These are phyloP conservation scores for Favolaschia claudopus DNA, from an alignment of 768 basidiomycete species.

Conservation along the genomic window DNA sequence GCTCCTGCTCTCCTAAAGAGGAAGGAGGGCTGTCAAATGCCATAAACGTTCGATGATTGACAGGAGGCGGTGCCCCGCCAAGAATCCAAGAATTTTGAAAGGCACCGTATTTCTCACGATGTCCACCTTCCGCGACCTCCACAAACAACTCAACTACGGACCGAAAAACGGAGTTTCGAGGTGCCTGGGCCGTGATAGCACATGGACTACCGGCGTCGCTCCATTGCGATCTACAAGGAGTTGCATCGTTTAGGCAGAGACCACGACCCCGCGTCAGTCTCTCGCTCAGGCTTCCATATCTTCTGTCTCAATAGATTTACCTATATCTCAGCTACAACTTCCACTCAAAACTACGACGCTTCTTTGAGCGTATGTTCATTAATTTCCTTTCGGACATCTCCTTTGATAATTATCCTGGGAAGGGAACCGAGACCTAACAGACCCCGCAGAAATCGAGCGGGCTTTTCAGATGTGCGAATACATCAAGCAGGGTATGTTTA, in stretches of 20 bases:
- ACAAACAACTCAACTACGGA: no score
- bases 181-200: no score
- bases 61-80: no score
- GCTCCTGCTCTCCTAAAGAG: no score
- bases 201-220: conserved; percentile 55
- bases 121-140: no score
- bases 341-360: conserved; percentile 69
- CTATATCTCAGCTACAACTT: conserved; percentile 72
- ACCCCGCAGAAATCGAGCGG: conserved; percentile 76
- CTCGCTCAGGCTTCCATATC: conserved; percentile 22
- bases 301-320: conserved; percentile 14
- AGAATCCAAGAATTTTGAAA: no score
- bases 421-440: conserved; percentile 75
- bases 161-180: no score
- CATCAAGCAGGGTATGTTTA: conserved; percentile 78
- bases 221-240: conserved; percentile 81
- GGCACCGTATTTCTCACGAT: no score
- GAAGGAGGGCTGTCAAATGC: no score
- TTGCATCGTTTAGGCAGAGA: conserved; percentile 81
- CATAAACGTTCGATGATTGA: no score
- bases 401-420: conserved; percentile 1
- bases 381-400: background rate
- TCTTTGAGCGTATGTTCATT: conserved; percentile 81
- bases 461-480: conserved; percentile 81
- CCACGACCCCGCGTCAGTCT: conserved; percentile 79